Evolutionary conservation across 2,329 filamentous ascomycete species (phyloP).

Genomic region (Pochonia chlamydosporia): DNA sequence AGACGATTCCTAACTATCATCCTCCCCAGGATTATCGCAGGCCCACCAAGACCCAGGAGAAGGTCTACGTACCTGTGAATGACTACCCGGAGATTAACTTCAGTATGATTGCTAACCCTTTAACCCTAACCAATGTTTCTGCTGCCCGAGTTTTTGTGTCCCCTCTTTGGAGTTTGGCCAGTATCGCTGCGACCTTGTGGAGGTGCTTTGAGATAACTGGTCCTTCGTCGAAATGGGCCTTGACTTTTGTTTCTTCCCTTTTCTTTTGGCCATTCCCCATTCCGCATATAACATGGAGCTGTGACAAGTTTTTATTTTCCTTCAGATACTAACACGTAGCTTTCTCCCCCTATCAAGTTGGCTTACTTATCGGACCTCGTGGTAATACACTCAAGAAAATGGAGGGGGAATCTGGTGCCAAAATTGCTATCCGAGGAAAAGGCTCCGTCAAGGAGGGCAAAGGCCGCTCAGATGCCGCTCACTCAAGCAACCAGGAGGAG

Average conservation of each 20-base stretch:
- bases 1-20: conserved; percentile 98
- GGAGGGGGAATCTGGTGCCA: conserved; percentile 94
- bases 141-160: conserved; percentile 22
- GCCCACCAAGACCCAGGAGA: conserved; percentile 99
- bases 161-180: conserved; percentile 38
- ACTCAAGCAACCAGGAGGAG: conserved; percentile 99
- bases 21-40: conserved; percentile 97
- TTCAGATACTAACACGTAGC: conserved; percentile 83
- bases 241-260: neutral
- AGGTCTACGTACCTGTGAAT: conserved; percentile 99
- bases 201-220: conserved; percentile 26
- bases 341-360: conserved; percentile 85
- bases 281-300: conserved; percentile 21
- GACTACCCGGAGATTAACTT: conserved; percentile 99
- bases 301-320: conserved; percentile 11
- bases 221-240: conserved; percentile 24
- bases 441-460: conserved; percentile 99
- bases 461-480: conserved; percentile 95
- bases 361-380: conserved; percentile 99
- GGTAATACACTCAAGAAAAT: conserved; percentile 99
- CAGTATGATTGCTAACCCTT: conserved; percentile 99
- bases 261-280: neutral
- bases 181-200: conserved; percentile 26
- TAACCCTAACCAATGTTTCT: conserved; percentile 62
- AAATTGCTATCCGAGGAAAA: conserved; percentile 99